Evolutionary conservation across 148 eudicot species (phyloP).

Genomic region (Pharnaceum exiguum): DNA sequence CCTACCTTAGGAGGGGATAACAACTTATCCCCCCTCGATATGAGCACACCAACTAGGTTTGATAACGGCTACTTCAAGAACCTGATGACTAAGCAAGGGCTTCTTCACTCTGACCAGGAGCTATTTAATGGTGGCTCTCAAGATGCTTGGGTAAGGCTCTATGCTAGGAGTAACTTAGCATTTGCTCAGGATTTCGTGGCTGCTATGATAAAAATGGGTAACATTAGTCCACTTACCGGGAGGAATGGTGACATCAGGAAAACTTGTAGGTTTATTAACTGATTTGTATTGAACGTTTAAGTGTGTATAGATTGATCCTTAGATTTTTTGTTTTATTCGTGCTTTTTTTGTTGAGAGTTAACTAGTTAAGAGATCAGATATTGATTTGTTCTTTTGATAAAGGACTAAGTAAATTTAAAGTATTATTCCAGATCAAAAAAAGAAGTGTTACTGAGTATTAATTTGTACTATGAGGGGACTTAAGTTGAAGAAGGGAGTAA

Average conservation of each 20-base stretch:
- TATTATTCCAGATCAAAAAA: too few species aligned
- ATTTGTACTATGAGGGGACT: too few species aligned
- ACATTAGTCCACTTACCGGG: slow-evolving; percentile 48
- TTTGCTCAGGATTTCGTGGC: slow-evolving; percentile 35
- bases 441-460: too few species aligned
- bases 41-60: slow-evolving; percentile 26
- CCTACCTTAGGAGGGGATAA: slow-evolving; percentile 29
- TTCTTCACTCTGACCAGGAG: slow-evolving; percentile 55
- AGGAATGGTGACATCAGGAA: slow-evolving; percentile 43
- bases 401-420: too few species aligned
- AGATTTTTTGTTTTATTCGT: too few species aligned
- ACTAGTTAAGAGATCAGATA: too few species aligned
- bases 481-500: too few species aligned
- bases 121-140: slow-evolving; percentile 35
- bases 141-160: slow-evolving; percentile 33
- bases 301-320: neutral
- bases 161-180: slow-evolving; percentile 20
- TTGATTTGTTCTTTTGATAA: too few species aligned
- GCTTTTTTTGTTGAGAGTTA: too few species aligned
- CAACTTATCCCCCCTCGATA: slow-evolving; percentile 41
- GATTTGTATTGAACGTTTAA: neutral
- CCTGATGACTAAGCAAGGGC: slow-evolving; percentile 32
- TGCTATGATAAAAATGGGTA: slow-evolving; percentile 45
- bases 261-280: slow-evolving; percentile 43
- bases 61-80: slow-evolving; percentile 33